These are phyloP conservation scores for Thelonectria rubi DNA, from an alignment of 2,329 filamentous ascomycete species.

Conservation along the genomic window DNA sequence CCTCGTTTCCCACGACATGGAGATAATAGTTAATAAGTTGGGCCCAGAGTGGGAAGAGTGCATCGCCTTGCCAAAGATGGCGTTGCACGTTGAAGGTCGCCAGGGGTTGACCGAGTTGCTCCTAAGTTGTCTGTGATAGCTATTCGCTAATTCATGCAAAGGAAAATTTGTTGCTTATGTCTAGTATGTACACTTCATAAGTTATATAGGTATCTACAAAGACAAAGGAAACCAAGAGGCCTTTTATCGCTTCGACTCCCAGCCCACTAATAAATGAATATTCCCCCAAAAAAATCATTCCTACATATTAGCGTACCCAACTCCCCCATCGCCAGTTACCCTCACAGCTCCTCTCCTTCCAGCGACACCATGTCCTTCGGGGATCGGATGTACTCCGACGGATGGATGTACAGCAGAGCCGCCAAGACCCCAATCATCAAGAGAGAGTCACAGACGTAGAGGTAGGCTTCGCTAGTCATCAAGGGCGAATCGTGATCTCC, in stretches of 20 bases:
- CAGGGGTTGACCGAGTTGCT: background rate
- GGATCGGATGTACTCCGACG: background rate
- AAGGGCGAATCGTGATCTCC: slow-evolving; percentile 7
- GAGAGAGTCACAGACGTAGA: slow-evolving; percentile 21
- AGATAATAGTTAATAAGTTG: background rate
- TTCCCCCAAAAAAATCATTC: too few species aligned
- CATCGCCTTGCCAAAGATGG: background rate
- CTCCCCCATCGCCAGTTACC: too few species aligned
- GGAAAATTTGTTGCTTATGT: too few species aligned
- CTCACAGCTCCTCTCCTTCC: background rate
- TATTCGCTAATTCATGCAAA: too few species aligned
- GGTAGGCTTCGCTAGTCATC: slow-evolving; percentile 12
- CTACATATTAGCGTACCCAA: too few species aligned
- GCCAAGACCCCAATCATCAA: slow-evolving; percentile 13
- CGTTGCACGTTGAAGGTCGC: background rate
- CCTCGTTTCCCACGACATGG: background rate
- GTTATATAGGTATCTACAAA: too few species aligned
- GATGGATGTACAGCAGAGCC: slow-evolving; percentile 13
- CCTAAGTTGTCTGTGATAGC: background rate
- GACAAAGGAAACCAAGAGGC: too few species aligned
- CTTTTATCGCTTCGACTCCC: too few species aligned
- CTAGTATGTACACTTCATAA: too few species aligned
- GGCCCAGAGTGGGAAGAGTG: background rate
- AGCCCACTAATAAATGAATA: too few species aligned
- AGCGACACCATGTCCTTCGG: background rate